Percentiles rank a stretch among this genome's conserved stretches.
These are phyloP conservation scores for Daldinia sp. DNA, from an alignment of 2,329 filamentous ascomycete genomes.

Conservation along the genomic window DNA sequence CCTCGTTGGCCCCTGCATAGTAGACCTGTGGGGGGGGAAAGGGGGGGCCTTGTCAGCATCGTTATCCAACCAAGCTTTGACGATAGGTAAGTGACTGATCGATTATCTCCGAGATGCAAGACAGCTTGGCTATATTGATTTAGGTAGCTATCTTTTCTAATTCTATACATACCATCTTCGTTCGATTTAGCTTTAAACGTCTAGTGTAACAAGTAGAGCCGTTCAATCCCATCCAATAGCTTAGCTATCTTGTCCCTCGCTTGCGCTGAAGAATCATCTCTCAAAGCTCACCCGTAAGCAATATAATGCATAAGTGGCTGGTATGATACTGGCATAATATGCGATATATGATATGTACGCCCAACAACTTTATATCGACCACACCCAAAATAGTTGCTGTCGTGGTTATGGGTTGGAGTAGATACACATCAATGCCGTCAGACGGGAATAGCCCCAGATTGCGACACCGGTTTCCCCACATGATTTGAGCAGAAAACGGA, in stretches of 20 bases:
- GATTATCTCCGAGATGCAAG: constrained; percentile 35
- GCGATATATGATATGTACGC: constrained; percentile 6
- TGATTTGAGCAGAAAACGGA: constrained; percentile 35
- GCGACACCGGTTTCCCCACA: constrained; percentile 29
- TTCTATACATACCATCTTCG: not conserved
- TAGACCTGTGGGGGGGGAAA: constrained; percentile 23
- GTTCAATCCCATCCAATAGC: not conserved
- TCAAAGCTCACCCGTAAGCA: not conserved
- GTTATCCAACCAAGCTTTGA: constrained; percentile 30
- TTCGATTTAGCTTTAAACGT: not conserved
- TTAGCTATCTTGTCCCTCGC: no score
- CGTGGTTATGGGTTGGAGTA: constrained; percentile 2
- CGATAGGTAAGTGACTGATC: constrained; percentile 22
- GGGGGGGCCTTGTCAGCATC: constrained; percentile 7
- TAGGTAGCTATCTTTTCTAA: not conserved
- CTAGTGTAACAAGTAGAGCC: not conserved
- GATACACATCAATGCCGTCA: constrained; percentile 15
- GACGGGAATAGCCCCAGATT: constrained; percentile 26
- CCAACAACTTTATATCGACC: constrained; percentile 29
- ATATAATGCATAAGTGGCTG: not conserved
- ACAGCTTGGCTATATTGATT: constrained; percentile 4
- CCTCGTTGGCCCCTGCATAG: constrained; percentile 7
- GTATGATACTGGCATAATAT: constrained; percentile 11
- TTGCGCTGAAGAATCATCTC: not conserved
- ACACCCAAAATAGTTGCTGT: not conserved